Percentiles rank a stretch among this genome's conserved stretches.
Evolutionary conservation across 106 monocot species (phyloP).

Genomic region (Dendrobium huoshanense): DNA sequence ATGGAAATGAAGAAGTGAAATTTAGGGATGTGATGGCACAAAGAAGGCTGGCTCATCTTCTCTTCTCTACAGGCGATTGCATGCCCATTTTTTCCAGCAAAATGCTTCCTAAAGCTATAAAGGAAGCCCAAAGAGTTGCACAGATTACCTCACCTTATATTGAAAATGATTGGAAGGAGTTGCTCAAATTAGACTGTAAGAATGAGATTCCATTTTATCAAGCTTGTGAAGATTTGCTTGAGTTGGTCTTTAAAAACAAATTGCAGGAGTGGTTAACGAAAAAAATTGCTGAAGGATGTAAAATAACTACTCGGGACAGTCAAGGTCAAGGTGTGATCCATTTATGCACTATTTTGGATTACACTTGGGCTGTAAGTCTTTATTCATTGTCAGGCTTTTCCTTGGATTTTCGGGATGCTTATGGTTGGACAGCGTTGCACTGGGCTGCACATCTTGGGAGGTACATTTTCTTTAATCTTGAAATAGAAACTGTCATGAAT

Average conservation of each 20-base stretch:
- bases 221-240: constrained; percentile 35
- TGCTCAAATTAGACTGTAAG: constrained; percentile 21
- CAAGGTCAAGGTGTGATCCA: constrained; percentile 89
- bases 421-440: constrained; percentile 94
- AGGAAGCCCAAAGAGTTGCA: constrained; percentile 46
- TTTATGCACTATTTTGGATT: constrained; percentile 77
- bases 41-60: constrained; percentile 56
- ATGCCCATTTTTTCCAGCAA: constrained; percentile 32
- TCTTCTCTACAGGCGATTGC: constrained; percentile 59
- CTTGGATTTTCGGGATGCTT: constrained; percentile 86
- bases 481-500: neutral
- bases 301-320: constrained; percentile 42
- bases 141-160: constrained; percentile 38
- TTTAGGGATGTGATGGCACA: constrained; percentile 17
- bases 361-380: constrained; percentile 64
- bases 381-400: constrained; percentile 71
- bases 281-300: constrained; percentile 71
- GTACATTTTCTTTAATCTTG: constrained; percentile 23
- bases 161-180: constrained; percentile 55
- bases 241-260: constrained; percentile 67
- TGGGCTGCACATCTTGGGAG: constrained; percentile 92
- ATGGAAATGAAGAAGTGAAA: constrained; percentile 7
- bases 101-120: constrained; percentile 39
- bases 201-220: constrained; percentile 6
- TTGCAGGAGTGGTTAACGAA: constrained; percentile 78